These are phyloP conservation scores for Middelhovenomyces tepae DNA, from an alignment of 805 yeast genomes.

Conservation along the genomic window DNA sequence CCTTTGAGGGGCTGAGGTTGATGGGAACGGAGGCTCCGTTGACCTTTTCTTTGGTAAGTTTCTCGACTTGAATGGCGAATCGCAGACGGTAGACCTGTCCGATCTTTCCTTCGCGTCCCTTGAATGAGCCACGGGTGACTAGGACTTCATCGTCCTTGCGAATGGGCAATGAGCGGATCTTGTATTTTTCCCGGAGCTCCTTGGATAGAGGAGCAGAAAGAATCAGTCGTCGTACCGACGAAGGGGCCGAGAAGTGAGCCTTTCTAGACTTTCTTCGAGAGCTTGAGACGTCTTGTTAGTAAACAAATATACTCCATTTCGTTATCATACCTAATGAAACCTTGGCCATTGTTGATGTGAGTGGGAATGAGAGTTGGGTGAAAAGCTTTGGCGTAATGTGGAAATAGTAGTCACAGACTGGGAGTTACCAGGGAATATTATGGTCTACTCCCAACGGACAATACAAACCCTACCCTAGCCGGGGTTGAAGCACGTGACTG, in stretches of 20 bases:
- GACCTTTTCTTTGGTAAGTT: constrained; percentile 95
- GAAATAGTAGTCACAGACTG: too few relatives aligned
- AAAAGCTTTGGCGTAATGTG: too few relatives aligned
- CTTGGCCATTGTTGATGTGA: constrained; percentile 50
- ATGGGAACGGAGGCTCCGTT: constrained; percentile 96
- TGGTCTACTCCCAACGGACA: too few relatives aligned
- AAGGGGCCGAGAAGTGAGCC: constrained; percentile 98
- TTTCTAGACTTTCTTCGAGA: constrained; percentile 99
- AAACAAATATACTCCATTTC: too few relatives aligned
- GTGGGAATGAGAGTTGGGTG: too few relatives aligned
- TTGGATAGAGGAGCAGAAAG: constrained; percentile 98
- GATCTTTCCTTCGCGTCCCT: constrained; percentile 98
- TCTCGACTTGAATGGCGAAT: constrained; percentile 92
- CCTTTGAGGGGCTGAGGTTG: constrained; percentile 97
- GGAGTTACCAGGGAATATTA: too few relatives aligned
- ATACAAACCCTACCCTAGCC: too few relatives aligned
- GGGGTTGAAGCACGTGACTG: too few relatives aligned
- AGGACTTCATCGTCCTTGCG: constrained; percentile 95
- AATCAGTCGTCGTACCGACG: constrained; percentile 87
- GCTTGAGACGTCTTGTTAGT: constrained; percentile 99
- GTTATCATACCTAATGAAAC: constrained; percentile 60
- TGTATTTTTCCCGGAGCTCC: constrained; percentile 97
- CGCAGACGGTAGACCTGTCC: constrained; percentile 98
- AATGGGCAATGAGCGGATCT: constrained; percentile 90
- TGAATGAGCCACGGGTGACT: constrained; percentile 97